Evolutionary conservation across 2,329 filamentous ascomycete genomes (phyloP), one percentile per base, ranked within the genome.

Genomic region (Huntiella bhutanensis): DNA sequence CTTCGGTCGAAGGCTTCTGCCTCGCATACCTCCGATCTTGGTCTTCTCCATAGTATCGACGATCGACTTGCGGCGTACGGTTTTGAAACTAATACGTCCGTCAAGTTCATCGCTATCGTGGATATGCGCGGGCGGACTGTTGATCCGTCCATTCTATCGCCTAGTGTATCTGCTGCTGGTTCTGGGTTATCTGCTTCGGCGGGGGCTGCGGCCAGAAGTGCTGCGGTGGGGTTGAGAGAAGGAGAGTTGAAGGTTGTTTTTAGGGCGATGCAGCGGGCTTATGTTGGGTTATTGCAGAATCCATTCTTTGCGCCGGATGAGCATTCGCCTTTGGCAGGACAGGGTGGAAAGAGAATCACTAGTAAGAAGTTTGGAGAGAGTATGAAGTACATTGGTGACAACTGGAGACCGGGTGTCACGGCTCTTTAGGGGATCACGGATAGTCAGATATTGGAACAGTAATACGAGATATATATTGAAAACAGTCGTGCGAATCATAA

Each of bases 231-330:
- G 0, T 61, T 95, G 56, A 69, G 82, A 51, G 86, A 93, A 57
- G 77, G 80, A n/a, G 88, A 95, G 63, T 66, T 96, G 56, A 86
- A 86, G 59, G 77, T 82, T 33, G 51, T 91, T 19, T 98, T 98
- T 58, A 76, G 80, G 58, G 86, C 87, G 22, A 75, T 98, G 63
- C 91, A 96, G 64, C 79, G 73, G n/a, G 86, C 88, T 28, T 98
- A 95, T 56, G 82, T 96, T 49, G 69, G 76, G 51, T 66, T 98
- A 44, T 65, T 96, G 53, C 81, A 94, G 62, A 96, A 98, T 57
- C 88, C 88, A 0, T 98, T 98, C 62, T 96, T 87, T 61, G 77
- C 81, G 41, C 88, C 88, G 7, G 86, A 95, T 58, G 82, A 88
- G 55, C 78, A 87, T 60, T 72, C 72, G 52, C 81, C 80, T 42